Evolutionary conservation across 495 filamentous ascomycete genomes (phyloP), one percentile per base, ranked within the genome.

Genomic region (Friedmanniomyces simplex): DNA sequence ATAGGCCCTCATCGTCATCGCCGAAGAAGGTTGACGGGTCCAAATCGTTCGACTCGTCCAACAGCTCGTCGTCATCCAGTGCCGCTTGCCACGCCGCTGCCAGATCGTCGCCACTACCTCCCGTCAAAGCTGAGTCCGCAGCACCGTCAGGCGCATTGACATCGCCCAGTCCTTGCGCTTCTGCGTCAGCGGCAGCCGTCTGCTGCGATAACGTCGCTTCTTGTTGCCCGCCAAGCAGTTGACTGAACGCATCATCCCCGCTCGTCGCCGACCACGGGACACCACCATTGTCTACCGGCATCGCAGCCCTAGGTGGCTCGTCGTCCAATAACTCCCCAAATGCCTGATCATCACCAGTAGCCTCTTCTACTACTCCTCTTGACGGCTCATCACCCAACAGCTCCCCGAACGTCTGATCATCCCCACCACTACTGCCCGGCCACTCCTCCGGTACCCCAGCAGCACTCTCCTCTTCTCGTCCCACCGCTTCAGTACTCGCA

Each of bases 41-140:
- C 3, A 77, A 56, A 18, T 67, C 66, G 52, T 83, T 80, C 4
- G 55, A 57, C 79, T 46, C 86, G 86, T 48, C 85, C 79, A 42
- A 90, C 70, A 88, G 75, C 53, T 91, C 88, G 62, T 93, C 90
- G 41, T 82, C 85, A 32, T 72, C 86, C 62, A 96, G 76, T 57
- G 87, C 86, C 43, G 83, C 87, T 63, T 89, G 76, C 93, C 93
- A 96, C 60, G 84, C 81, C 1, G 85, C 86, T 47, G 86, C 84
- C 7, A 93, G 70, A 62, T 93, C 85, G 28, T 77, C 46, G 5
- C 26, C 46, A 30, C 22, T 24, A 3, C 21, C 46, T 13, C 21
- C 46, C 11, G 22, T 21, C 11, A 25, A n/a, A 21, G 21, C 18
- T 5, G 39, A 43, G 4, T 43, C 39, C 39, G 39, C 39, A 5